A percentile compares a stretch with the other conserved stretches of the same genome.
These are phyloP conservation scores for Phialophora chinensis DNA, from an alignment of 2,329 filamentous ascomycete species.

Conservation along the genomic window DNA sequence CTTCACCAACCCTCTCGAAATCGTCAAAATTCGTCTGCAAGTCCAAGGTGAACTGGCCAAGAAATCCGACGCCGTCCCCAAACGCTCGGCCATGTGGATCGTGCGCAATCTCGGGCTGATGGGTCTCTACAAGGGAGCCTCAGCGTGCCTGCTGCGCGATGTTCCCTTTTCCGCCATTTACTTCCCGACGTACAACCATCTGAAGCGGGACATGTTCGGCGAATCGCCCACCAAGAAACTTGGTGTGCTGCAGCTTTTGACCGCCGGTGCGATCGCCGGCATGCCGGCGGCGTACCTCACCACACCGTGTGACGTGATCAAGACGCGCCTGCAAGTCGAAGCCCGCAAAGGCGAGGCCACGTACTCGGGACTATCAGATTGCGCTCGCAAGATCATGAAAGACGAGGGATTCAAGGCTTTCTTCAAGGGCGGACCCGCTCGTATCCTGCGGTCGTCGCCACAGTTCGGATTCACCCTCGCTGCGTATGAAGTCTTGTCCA, in stretches of 20 bases:
- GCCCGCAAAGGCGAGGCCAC: conserved; percentile 90
- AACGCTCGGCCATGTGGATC: conserved; percentile 96
- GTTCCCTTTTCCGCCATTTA: conserved; percentile 99
- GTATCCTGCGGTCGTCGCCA: conserved; percentile 91
- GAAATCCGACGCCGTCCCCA: conserved; percentile 78
- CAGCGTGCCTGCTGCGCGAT: conserved; percentile 90
- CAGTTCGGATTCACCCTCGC: conserved; percentile 98
- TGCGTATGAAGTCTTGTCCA: conserved; percentile 90
- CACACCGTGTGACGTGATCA: conserved; percentile 98
- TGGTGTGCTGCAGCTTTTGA: conserved; percentile 86
- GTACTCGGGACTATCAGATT: conserved; percentile 87
- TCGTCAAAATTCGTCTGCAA: conserved; percentile 98
- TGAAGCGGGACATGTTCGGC: conserved; percentile 93
- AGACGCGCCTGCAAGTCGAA: conserved; percentile 96
- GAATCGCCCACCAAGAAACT: conserved; percentile 82
- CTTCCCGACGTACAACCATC: conserved; percentile 93
- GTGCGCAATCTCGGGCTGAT: conserved; percentile 91
- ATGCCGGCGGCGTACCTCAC: conserved; percentile 94
- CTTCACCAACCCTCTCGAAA: conserved; percentile 97
- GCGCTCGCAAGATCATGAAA: conserved; percentile 78
- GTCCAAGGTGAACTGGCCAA: conserved; percentile 96
- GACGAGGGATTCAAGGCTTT: conserved; percentile 96
- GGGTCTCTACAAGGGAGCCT: conserved; percentile 95
- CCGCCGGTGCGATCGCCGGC: conserved; percentile 90
- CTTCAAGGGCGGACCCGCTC: conserved; percentile 97